A percentile compares a stretch with the other conserved stretches of the same genome.
phyloP scores from a whole-genome alignment of 2,329 filamentous ascomycete species.

The Pseudogymnoascus verrucosus region DNA sequence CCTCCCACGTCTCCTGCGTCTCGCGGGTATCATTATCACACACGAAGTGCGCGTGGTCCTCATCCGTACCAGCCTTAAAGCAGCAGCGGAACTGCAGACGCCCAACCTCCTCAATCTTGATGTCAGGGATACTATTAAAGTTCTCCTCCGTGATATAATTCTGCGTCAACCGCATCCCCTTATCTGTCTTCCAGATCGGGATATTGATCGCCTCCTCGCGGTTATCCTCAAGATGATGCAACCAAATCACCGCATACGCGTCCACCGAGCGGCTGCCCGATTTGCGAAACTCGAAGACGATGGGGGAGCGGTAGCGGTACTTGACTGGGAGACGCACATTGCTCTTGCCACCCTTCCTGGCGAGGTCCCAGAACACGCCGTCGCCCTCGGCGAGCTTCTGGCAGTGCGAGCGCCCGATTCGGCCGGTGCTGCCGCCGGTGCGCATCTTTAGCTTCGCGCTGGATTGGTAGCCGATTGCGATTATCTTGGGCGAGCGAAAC shows the following conservation, averaged over 20 bases:
- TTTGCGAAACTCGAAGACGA: conserved; percentile 79
- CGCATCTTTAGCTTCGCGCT: conserved; percentile 67
- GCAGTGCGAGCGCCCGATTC: conserved; percentile 57
- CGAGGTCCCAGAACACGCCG: conserved; percentile 52
- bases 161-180: conserved; percentile 68
- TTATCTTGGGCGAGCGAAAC: conserved; percentile 65
- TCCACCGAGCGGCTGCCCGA: conserved; percentile 61
- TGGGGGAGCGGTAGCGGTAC: conserved; percentile 79
- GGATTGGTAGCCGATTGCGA: conserved; percentile 53
- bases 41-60: conserved; percentile 75
- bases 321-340: conserved; percentile 73
- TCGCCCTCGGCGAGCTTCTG: conserved; percentile 50
- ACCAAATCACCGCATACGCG: conserved; percentile 76
- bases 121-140: conserved; percentile 58
- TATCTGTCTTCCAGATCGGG: conserved; percentile 83
- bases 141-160: conserved; percentile 87
- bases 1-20: conserved; percentile 92
- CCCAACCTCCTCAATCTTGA: conserved; percentile 72
- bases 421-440: conserved; percentile 76
- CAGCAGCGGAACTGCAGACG: conserved; percentile 70
- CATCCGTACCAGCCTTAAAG: conserved; percentile 87
- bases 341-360: conserved; percentile 39
- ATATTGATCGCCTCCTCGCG: conserved; percentile 71
- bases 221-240: conserved; percentile 75
- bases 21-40: conserved; percentile 83